Evolutionary conservation across 1,139 yeast species (phyloP), one percentile per base, ranked within the genome.

Genomic region (Saccharomyces hybrid): DNA sequence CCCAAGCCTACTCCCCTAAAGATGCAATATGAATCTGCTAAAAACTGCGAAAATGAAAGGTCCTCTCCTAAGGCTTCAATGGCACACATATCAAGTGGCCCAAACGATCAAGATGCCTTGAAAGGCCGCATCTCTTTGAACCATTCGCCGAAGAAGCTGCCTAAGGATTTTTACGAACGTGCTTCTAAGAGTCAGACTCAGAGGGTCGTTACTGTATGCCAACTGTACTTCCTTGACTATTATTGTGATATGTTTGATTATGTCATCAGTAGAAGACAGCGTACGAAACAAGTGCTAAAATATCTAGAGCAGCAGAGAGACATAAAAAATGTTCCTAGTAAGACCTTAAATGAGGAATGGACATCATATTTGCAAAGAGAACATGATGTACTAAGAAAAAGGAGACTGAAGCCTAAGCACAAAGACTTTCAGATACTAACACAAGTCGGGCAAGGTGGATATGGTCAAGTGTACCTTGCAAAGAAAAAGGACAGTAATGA

Each of bases 371-470:
- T 83, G 31, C 90, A 93, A 21, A 80, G 95, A 57, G 99, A 95
- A 72, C 77, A 96, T 52, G 91, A 89, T 4, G 79, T 84, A 54
- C 75, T 95, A 64, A 81, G 99, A 60, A 90, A 90, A 70, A 79
- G 97, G 65, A 80, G 99, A 66, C 78, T 89, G 60, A 89, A 90
- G 71, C 96, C 97, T 51, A 89, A 87, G 69, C 93, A 90, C 69
- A 91, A 90, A 64, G 99, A 95, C 71, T 95, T 95, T 69, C 95
- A 90, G 70, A 88, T 91, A 77, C 84, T 95, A 58, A 93, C 99
- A 3, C 99, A 95, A 74, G 97, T 95, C 38, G 99, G 99, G 24
- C 99, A 95, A 75, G 99, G 99, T 67, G 99, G 99, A 2, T 95
- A 95, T 67, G 99, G 99, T 26, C 96, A 90, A 73, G 99, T 95